Base-by-base conservation (phyloP, 352 stramenopile genomes). In the Phytopythium litorale region DNA sequence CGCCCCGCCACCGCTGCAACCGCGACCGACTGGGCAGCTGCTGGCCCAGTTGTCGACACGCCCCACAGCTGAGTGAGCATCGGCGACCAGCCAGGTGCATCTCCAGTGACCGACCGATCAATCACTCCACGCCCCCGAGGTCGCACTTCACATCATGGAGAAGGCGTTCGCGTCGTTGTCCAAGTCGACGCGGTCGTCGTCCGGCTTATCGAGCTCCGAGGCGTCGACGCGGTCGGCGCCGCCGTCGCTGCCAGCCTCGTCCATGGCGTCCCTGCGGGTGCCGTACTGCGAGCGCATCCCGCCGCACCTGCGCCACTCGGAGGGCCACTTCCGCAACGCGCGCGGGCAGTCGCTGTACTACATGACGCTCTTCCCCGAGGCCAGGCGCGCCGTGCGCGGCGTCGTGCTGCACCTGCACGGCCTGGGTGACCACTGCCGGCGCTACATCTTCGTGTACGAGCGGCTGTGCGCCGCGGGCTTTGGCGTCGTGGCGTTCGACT, bases 361-460 rank as follows among this genome's bases (percentile, higher is more conserved):
- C 60, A 73, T 71, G 40, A 52, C 66, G 18, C 67, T 86, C 33
- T 84, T 84, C 59, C 76, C 78, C 1, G 62, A 74, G 15, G 49
- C 67, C 57, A 3, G 51, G 18, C 67, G 70, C 21, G 51, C 66
- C 3, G 59, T 85, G 56, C 58, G 76, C 11, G 78, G 76, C 37
- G 62, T 88, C 40, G 68, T 85, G 32, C 40, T 89, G 28, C 78
- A 76, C 62, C 64, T 88, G 35, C 76, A 88, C 56, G 78, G 79
- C 40, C 78, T 89, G 63, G 78, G 76, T 13, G 79, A 89, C 57
- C 78, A 88, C 64, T 73, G 67, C 30, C 68, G 75, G 25, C 72
- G 78, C 21, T 77, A 81, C 60, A 67, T 75, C 30, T 65, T 73
- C 37, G 51, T 85, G 16, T 85, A 75, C 61, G 70, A 84, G 61